Conservation (phyloP, 257 asterid genomes). For the Plectranthus barbatus region DNA sequence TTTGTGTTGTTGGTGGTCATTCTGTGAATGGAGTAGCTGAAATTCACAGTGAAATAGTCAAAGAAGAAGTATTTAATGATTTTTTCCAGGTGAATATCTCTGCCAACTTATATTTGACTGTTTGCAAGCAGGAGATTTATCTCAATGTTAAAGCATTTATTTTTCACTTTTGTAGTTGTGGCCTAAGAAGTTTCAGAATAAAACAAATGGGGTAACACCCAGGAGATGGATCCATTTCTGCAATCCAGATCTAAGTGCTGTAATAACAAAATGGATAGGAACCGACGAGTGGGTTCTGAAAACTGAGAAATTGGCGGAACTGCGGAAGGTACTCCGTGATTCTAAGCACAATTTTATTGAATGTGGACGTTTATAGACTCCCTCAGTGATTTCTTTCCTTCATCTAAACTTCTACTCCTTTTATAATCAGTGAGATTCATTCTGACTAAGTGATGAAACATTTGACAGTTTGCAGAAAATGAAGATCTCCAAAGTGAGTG, state of each 20-base stretch:
- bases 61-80: conserved; percentile 67
- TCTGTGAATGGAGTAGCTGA: conserved; percentile 89
- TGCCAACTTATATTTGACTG: background rate
- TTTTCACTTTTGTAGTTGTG: conserved; percentile 45
- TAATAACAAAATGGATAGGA: conserved; percentile 73
- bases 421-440: background rate
- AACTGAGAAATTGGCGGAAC: conserved; percentile 58
- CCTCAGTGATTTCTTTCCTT: background rate
- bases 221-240: conserved; percentile 84
- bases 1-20: conserved; percentile 83
- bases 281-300: conserved; percentile 65
- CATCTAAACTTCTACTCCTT: background rate
- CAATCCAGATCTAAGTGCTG: conserved; percentile 60
- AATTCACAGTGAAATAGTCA: conserved; percentile 79
- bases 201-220: conserved; percentile 88
- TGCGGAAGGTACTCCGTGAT: conserved; percentile 49
- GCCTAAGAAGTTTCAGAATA: conserved; percentile 82
- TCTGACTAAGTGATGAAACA: conserved; percentile 20
- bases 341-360: background rate
- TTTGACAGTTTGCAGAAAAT: conserved; percentile 61
- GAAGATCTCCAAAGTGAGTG: conserved; percentile 74
- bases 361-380: conserved; percentile 4
- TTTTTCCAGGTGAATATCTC: conserved; percentile 53
- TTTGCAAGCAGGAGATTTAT: conserved; percentile 9
- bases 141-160: background rate